Conservation (phyloP, 2,329 filamentous ascomycete species). For the Nemania abortiva region DNA sequence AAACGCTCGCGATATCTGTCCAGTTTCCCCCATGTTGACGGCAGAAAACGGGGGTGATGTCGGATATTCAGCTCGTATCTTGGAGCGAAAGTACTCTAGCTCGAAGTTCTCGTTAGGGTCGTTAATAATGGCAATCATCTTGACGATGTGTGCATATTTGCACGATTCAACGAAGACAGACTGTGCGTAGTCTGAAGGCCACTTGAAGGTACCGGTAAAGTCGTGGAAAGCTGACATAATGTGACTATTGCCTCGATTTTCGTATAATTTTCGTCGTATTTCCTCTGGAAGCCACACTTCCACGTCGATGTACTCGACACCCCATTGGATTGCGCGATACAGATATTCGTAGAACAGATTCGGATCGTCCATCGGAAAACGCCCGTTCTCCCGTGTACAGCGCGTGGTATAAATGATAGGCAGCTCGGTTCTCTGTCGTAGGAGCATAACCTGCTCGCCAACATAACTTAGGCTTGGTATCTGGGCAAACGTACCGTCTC, state of each 20-base stretch:
- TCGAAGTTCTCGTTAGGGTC: slow-evolving; percentile 90
- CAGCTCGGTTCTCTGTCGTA: slow-evolving; percentile 85
- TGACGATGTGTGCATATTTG: slow-evolving; percentile 85
- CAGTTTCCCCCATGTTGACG: slow-evolving; percentile 88
- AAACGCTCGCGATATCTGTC: slow-evolving; percentile 83
- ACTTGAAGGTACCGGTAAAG: slow-evolving; percentile 86
- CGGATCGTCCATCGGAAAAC: slow-evolving; percentile 85
- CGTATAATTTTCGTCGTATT: slow-evolving; percentile 75
- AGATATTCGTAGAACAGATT: slow-evolving; percentile 81
- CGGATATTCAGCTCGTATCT: slow-evolving; percentile 76
- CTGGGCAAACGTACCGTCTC: slow-evolving; percentile 70
- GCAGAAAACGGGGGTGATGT: slow-evolving; percentile 81
- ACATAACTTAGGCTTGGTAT: slow-evolving; percentile 87
- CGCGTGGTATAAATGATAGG: slow-evolving; percentile 92
- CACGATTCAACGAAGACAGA: slow-evolving; percentile 77
- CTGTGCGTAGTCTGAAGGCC: slow-evolving; percentile 80
- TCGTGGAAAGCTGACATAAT: slow-evolving; percentile 95
- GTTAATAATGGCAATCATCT: slow-evolving; percentile 88
- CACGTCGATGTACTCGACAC: slow-evolving; percentile 89
- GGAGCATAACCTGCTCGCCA: slow-evolving; percentile 85
- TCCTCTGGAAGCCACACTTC: slow-evolving; percentile 87
- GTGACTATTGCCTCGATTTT: slow-evolving; percentile 79
- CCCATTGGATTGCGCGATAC: slow-evolving; percentile 88
- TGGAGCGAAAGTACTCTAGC: slow-evolving; percentile 87
- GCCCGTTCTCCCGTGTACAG: slow-evolving; percentile 84